These are phyloP conservation scores for Plenodomus biglobosus DNA, from an alignment of 2,329 filamentous ascomycete genomes.

Conservation along the genomic window DNA sequence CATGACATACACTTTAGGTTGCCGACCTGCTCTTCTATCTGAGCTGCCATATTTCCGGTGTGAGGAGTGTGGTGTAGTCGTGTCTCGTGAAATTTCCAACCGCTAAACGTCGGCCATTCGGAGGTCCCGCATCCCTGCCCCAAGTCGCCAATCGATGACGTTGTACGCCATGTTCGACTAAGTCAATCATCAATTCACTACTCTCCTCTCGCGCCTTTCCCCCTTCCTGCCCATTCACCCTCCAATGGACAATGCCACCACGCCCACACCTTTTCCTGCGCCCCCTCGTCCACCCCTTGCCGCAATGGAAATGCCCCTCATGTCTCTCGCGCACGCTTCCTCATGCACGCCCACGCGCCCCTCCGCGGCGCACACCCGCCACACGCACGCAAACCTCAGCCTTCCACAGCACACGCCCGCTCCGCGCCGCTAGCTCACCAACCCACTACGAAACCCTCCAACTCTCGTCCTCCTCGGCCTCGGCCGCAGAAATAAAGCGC, in stretches of 20 bases:
- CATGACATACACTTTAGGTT: constrained; percentile 41
- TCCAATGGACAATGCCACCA: constrained; percentile 33
- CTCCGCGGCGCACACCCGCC: constrained; percentile 7
- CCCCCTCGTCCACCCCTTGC: constrained; percentile 8
- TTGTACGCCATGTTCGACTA: constrained; percentile 17
- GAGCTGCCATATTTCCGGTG: constrained; percentile 40
- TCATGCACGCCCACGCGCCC: constrained; percentile 8
- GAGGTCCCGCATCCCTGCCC: constrained; percentile 14
- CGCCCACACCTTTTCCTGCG: constrained; percentile 19
- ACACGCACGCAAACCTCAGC: constrained; percentile 5
- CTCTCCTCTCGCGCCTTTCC: constrained; percentile 2
- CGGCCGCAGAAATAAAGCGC: constrained; percentile 81
- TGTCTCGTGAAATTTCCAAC: constrained; percentile 18
- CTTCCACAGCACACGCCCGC: constrained; percentile 52
- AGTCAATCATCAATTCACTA: constrained; percentile 11
- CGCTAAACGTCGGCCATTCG: constrained; percentile 13
- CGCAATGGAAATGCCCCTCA: constrained; percentile 20
- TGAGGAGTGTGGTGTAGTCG: constrained; percentile 4
- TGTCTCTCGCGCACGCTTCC: constrained; percentile 15
- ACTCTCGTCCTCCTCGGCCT: constrained; percentile 69
- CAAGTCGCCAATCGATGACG: constrained; percentile 27
- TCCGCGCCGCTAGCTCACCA: constrained; percentile 42
- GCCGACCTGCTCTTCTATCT: constrained; percentile 41
- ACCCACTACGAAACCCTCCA: constrained; percentile 84
- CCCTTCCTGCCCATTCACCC: constrained; percentile 1